These are phyloP conservation scores for Casuarina cunninghamiana DNA, from an alignment of 306 rosid genomes.

Conservation along the genomic window DNA sequence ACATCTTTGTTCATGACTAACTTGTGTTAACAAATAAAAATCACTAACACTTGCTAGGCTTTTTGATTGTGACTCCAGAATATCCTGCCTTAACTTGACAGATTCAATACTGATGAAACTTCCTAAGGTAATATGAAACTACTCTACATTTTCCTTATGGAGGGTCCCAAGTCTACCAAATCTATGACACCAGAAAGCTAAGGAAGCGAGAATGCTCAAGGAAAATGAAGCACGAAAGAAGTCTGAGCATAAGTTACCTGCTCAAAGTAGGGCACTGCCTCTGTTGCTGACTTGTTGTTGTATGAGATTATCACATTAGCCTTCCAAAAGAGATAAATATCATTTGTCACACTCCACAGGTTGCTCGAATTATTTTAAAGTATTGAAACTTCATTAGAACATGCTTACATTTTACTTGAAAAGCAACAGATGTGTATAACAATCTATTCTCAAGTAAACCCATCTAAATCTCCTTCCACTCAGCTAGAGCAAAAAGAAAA, in stretches of 20 bases:
- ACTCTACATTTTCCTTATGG: not conserved
- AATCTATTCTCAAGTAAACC: not conserved
- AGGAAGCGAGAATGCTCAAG: constrained; percentile 5
- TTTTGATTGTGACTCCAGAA: too few relatives aligned
- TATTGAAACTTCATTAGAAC: constrained; percentile 27
- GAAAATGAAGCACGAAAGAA: constrained; percentile 11
- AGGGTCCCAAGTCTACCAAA: not conserved
- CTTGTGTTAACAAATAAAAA: too few relatives aligned
- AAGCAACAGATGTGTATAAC: not conserved
- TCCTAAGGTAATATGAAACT: not conserved
- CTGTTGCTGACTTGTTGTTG: constrained; percentile 93
- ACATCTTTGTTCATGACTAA: too few relatives aligned
- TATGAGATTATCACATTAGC: constrained; percentile 87
- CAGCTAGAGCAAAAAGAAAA: too few relatives aligned
- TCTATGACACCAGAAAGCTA: not conserved
- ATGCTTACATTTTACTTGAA: not conserved
- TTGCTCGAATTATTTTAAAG: constrained; percentile 20
- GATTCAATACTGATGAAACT: too few relatives aligned
- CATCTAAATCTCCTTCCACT: too few relatives aligned
- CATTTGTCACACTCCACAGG: constrained; percentile 24
- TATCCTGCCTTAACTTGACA: too few relatives aligned
- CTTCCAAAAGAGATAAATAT: constrained; percentile 57
- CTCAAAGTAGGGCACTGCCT: constrained; percentile 98
- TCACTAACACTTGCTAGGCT: too few relatives aligned
- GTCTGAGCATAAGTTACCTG: constrained; percentile 53